Conservation (phyloP, 345 rosid genomes). For the Eucalyptus sp. region DNA sequence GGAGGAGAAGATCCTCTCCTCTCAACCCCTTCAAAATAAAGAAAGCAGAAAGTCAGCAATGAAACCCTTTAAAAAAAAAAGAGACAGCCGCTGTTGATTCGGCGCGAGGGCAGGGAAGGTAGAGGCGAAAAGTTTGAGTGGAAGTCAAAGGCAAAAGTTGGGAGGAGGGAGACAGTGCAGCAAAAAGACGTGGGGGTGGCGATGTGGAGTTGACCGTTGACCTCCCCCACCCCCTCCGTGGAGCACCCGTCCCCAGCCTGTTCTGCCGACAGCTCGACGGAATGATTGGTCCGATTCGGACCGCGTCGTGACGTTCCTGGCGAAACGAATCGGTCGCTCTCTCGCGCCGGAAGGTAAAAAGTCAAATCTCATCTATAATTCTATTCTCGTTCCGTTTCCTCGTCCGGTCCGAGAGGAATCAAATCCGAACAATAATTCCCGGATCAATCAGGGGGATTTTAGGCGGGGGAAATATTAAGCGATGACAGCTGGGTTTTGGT, state of each 20-base stretch:
- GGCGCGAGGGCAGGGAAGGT: neutral
- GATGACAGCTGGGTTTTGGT: neutral
- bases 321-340: neutral
- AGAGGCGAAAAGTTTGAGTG: neutral
- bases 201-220: neutral
- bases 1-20: neutral
- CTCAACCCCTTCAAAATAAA: neutral
- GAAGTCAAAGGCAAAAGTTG: neutral
- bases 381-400: neutral
- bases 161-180: neutral
- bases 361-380: neutral
- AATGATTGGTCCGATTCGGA: neutral
- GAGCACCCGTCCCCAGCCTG: neutral
- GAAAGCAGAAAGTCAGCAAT: neutral
- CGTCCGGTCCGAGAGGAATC: neutral
- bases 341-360: neutral
- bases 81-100: neutral
- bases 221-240: neutral
- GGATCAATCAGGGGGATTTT: neutral
- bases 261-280: neutral
- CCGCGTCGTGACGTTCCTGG: neutral
- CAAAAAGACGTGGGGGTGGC: neutral
- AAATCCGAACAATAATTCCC: neutral
- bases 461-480: neutral
- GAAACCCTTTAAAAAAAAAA: neutral